Evolutionary conservation across 2,329 filamentous ascomycete species (phyloP).

Genomic region (Aspergillus transmontanensis): DNA sequence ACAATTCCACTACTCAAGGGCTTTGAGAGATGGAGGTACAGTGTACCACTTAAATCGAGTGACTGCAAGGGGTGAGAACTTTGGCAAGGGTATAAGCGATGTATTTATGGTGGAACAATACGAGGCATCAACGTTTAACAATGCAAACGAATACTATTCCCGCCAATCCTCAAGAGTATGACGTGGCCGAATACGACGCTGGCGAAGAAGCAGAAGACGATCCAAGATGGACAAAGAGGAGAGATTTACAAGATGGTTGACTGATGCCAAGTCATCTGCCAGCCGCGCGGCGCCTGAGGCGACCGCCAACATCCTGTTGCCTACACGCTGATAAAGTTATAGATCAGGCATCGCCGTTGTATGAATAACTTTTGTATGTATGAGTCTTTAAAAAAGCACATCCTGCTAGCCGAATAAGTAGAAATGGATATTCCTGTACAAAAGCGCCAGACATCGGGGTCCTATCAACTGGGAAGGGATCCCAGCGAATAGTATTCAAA

Average conservation of each 20-base stretch:
- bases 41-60: background rate
- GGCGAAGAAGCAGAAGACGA: background rate
- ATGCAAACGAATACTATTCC: background rate
- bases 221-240: background rate
- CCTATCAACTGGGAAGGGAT: background rate
- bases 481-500: background rate
- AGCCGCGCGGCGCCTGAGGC: background rate
- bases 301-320: background rate
- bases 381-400: constrained; percentile 14
- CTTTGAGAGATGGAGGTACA: background rate
- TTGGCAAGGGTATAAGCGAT: background rate
- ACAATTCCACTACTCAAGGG: too few species aligned
- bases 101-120: background rate
- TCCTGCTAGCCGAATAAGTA: constrained; percentile 17
- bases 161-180: background rate
- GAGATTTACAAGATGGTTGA: background rate
- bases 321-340: background rate
- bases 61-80: background rate
- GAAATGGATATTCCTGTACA: constrained; percentile 5
- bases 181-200: background rate
- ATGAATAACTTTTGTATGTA: constrained; percentile 16
- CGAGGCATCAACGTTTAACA: background rate
- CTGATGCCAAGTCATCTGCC: background rate
- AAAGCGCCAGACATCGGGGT: background rate
- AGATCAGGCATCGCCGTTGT: background rate